phyloP scores from a whole-genome alignment of 345 rosid genomes.

The Ceriops decandra region DNA sequence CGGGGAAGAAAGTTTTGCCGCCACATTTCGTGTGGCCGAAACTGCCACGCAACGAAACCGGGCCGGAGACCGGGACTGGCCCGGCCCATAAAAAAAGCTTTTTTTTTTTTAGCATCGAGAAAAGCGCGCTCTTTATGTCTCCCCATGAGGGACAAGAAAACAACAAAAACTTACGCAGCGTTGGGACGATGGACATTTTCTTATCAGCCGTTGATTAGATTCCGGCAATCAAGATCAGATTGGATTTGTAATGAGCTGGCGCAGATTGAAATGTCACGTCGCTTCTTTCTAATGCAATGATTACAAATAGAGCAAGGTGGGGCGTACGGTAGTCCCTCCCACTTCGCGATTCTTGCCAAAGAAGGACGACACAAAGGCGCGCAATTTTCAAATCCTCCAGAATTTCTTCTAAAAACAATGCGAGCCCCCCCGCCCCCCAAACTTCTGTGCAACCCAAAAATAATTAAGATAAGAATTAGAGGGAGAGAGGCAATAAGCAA shows the following conservation, averaged over 20 bases:
- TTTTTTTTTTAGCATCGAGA: neutral
- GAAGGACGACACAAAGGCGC: slow-evolving; percentile 5
- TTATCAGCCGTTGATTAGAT: neutral
- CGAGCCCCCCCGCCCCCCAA: too few species aligned
- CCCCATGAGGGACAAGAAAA: neutral
- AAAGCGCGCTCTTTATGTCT: slow-evolving; percentile 7
- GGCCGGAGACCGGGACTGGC: too few species aligned
- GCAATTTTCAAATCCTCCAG: slow-evolving; percentile 17
- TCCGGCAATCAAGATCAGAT: neutral
- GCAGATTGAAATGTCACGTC: too few species aligned
- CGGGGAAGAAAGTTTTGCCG: too few species aligned
- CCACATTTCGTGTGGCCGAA: too few species aligned
- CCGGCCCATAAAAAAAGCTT: too few species aligned
- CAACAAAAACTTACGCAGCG: slow-evolving; percentile 11
- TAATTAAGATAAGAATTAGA: neutral
- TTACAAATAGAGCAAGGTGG: neutral
- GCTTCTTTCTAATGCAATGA: neutral
- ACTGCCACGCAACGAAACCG: too few species aligned
- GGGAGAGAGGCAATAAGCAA: neutral
- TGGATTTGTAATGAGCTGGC: neutral
- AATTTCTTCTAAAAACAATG: neutral
- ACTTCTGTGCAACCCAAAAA: neutral
- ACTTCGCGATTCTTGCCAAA: neutral
- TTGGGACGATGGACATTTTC: too few species aligned
- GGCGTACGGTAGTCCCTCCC: neutral